Evolutionary conservation across 345 rosid genomes (phyloP), one percentile per base, ranked within the genome.

Genomic region (Pugionium cornutum): DNA sequence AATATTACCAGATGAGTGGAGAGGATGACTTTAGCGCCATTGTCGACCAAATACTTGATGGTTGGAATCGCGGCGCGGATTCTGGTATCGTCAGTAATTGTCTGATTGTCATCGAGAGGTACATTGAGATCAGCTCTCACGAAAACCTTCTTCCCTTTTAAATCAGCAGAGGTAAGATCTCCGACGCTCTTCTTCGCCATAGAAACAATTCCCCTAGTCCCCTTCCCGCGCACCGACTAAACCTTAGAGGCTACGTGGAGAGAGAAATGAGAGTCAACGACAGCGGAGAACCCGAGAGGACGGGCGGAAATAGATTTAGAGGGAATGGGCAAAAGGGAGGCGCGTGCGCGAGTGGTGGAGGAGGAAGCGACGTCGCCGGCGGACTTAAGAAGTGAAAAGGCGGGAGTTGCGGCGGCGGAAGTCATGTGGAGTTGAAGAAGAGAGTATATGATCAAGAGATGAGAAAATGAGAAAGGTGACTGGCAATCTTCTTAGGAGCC

Each of bases 181-280:
- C 95, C 95, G 1, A 89, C 92, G 59, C 98, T 92, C 91, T 84
- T 92, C 95, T 92, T 92, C 31, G 87, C 92, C 92, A 83, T 84
- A 1, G 87, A 78, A n/a, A 88, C 84, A 8, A 83, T 85, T 46
- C 79, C 82, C 27, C 84, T 81, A 31, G 75, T 66, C 0, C 79
- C 78, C 43, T 77, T 83, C 0, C 82, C 68, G 28, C 75, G 56
- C 6, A 70, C 62, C 4, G 68, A 62, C 4, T 54, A 18, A 8
- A 83, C 53, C 40, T 75, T 82, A 31, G 86, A 84, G 4, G 83
- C 76, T 34, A 86, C 90, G 10, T 84, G 82, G 68, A 54, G 55
- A 31, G 80, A 53, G 59, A 87, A 68, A 36, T 71, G 75, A 1
- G 89, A 80, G 70, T 83, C 92, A 5, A 79, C 64, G 28, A 81